Evolutionary conservation across 495 filamentous ascomycete species (phyloP).

Genomic region (Oidiodendron maius): DNA sequence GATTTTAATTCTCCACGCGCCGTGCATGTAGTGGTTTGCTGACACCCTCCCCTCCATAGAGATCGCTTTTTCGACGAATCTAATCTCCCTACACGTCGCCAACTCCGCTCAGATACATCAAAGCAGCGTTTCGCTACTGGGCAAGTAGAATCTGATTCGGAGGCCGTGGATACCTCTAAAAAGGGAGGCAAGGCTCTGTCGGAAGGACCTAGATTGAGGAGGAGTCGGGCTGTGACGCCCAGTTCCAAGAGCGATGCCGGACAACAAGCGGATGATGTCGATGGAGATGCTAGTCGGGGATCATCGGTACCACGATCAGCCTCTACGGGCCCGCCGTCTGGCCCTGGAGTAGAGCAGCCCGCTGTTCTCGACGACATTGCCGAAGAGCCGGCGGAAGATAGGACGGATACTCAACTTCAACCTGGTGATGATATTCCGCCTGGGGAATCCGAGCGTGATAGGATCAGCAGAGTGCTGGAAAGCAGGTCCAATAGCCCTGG

Average conservation of each 20-base stretch:
- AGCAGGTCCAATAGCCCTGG: slow-evolving; percentile 22
- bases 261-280: slow-evolving; percentile 2
- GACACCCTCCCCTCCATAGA: slow-evolving; percentile 36
- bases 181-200: slow-evolving; percentile 19
- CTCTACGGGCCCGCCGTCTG: slow-evolving; percentile 22
- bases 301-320: slow-evolving; percentile 13
- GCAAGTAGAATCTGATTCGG: slow-evolving; percentile 21
- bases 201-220: slow-evolving; percentile 19
- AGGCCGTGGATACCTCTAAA: slow-evolving; percentile 19
- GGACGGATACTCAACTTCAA: slow-evolving; percentile 3
- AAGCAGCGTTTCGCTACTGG: slow-evolving; percentile 24
- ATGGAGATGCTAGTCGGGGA: slow-evolving; percentile 15
- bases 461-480: slow-evolving; percentile 15
- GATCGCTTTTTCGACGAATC: slow-evolving; percentile 65
- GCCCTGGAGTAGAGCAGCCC: slow-evolving; percentile 12
- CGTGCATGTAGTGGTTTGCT: slow-evolving; percentile 15
- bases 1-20: slow-evolving; percentile 14
- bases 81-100: slow-evolving; percentile 55
- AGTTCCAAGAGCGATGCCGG: slow-evolving; percentile 12
- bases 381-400: slow-evolving; percentile 15
- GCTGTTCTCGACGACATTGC: slow-evolving; percentile 15
- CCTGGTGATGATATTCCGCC: slow-evolving; percentile 48
- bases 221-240: slow-evolving; percentile 16
- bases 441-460: slow-evolving; percentile 15
- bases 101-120: slow-evolving; percentile 35